Percentiles rank a stretch among this genome's conserved stretches.
Evolutionary conservation across 2,329 filamentous ascomycete species (phyloP).

Genomic region (Apiospora malaysiana): DNA sequence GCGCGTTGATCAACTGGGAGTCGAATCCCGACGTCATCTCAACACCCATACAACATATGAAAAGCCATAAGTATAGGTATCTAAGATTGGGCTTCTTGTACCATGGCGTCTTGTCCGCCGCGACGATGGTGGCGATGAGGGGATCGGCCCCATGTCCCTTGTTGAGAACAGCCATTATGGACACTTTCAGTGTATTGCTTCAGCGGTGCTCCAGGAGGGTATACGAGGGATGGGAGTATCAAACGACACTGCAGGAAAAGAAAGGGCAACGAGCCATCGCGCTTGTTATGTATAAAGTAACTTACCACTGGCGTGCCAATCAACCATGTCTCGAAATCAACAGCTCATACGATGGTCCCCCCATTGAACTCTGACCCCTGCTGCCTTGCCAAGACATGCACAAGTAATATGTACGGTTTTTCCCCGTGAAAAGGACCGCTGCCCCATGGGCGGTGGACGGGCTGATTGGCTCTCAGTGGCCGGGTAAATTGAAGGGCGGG

Average conservation of each 20-base stretch:
- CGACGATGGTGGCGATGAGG: conserved; percentile 44
- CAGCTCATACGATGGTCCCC: not conserved
- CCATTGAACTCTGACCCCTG: not conserved
- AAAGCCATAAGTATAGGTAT: conserved; percentile 60
- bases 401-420: not conserved
- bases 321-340: not conserved
- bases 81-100: conserved; percentile 66
- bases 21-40: conserved; percentile 57
- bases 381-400: conserved; percentile 19
- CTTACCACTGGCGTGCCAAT: not conserved
- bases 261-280: not conserved
- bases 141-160: conserved; percentile 36
- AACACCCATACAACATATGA: conserved; percentile 66
- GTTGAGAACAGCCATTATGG: conserved; percentile 20
- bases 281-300: conserved; percentile 15
- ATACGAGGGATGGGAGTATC: not conserved
- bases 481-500: conserved; percentile 21
- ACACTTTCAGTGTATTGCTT: not conserved
- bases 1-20: conserved; percentile 52
- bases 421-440: conserved; percentile 20
- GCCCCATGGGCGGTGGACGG: conserved; percentile 17
- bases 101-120: conserved; percentile 53
- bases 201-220: not conserved
- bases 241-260: not conserved
- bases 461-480: conserved; percentile 17